Percentiles rank a stretch among this genome's conserved stretches.
These are phyloP conservation scores for Arthrobotrys pseudoclavata DNA, from an alignment of 2,329 filamentous ascomycete species.

Conservation along the genomic window DNA sequence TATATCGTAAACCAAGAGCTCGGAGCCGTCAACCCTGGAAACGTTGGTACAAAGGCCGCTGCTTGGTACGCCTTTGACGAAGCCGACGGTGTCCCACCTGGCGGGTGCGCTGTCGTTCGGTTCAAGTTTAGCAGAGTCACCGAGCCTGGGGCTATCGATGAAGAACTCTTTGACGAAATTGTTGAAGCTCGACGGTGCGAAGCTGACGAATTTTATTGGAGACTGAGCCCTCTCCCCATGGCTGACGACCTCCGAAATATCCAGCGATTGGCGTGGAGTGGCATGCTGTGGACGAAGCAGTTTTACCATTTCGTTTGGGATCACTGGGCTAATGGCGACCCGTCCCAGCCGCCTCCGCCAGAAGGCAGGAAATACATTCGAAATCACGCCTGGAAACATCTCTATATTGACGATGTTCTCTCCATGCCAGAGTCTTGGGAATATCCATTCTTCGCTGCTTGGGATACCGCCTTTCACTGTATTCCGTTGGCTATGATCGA, in stretches of 20 bases:
- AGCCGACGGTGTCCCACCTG: conserved; percentile 85
- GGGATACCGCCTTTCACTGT: conserved; percentile 97
- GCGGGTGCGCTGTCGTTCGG: conserved; percentile 94
- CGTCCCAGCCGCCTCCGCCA: conserved; percentile 86
- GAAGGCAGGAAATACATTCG: conserved; percentile 82
- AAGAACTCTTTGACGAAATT: conserved; percentile 91
- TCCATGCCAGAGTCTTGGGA: conserved; percentile 99
- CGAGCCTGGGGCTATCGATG: conserved; percentile 76
- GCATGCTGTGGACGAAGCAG: conserved; percentile 99
- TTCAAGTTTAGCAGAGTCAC: conserved; percentile 85
- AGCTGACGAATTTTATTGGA: conserved; percentile 95
- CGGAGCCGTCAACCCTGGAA: conserved; percentile 82
- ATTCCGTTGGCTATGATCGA: conserved; percentile 97
- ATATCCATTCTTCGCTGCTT: conserved; percentile 85
- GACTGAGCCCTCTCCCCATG: conserved; percentile 93
- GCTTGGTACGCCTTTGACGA: conserved; percentile 95
- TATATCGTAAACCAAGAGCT: conserved; percentile 86
- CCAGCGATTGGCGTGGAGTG: conserved; percentile 91
- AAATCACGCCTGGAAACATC: conserved; percentile 92
- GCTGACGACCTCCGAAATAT: conserved; percentile 93
- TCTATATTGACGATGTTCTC: conserved; percentile 93
- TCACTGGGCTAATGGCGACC: conserved; percentile 96
- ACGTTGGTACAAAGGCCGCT: conserved; percentile 86
- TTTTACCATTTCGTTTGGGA: conserved; percentile 98
- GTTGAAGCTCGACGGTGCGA: conserved; percentile 89